Percentiles rank a stretch among this genome's conserved stretches.
These are phyloP conservation scores for Aspergillus clavatus DNA, from an alignment of 2,329 filamentous ascomycete species.

Conservation along the genomic window DNA sequence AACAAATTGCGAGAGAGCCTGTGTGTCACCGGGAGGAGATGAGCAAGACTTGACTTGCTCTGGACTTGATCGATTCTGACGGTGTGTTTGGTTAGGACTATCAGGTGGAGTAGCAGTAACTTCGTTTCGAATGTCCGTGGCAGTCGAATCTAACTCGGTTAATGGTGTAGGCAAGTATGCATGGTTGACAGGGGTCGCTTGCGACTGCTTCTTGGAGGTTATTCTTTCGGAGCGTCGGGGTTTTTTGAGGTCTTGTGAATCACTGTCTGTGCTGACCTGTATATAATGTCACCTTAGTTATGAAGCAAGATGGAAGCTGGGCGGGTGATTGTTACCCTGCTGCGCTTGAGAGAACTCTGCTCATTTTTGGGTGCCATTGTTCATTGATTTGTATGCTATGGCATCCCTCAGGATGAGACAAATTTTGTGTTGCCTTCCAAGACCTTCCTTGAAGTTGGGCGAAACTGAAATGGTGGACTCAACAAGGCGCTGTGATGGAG, in stretches of 20 bases:
- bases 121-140: slow-evolving; percentile 61
- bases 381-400: not conserved
- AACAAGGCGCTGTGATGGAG: not conserved
- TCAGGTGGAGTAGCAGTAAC: slow-evolving; percentile 66
- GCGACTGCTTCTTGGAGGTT: slow-evolving; percentile 52
- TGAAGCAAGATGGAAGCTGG: slow-evolving; percentile 16
- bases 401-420: not conserved
- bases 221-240: slow-evolving; percentile 72
- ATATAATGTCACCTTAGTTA: slow-evolving; percentile 21
- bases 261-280: slow-evolving; percentile 63
- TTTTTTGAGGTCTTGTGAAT: slow-evolving; percentile 67
- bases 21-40: slow-evolving; percentile 70
- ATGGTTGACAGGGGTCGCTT: slow-evolving; percentile 59
- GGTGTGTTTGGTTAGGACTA: slow-evolving; percentile 51
- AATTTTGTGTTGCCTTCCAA: not conserved
- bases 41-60: slow-evolving; percentile 43
- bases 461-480: too few relatives aligned
- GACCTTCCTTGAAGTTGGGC: not conserved
- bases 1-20: slow-evolving; percentile 74
- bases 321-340: slow-evolving; percentile 52
- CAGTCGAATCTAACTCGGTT: slow-evolving; percentile 62
- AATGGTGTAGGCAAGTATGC: slow-evolving; percentile 76
- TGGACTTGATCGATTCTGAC: slow-evolving; percentile 40
- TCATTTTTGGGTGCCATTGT: slow-evolving; percentile 52
- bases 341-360: slow-evolving; percentile 81